A percentile compares a stretch with the other conserved stretches of the same genome.
phyloP scores from a whole-genome alignment of 2,329 filamentous ascomycete species.

The Clonostachys chloroleuca region DNA sequence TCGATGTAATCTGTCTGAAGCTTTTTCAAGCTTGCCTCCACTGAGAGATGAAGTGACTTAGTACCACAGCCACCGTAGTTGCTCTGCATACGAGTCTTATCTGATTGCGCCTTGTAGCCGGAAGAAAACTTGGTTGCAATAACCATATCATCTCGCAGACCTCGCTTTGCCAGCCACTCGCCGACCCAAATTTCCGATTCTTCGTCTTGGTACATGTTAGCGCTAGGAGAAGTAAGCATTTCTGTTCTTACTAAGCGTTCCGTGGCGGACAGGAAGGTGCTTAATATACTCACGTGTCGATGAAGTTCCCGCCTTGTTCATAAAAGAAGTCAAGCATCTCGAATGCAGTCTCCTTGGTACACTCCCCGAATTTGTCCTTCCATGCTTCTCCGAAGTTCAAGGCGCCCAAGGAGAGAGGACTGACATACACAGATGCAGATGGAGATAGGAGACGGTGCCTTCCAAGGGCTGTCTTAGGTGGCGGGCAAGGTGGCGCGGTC shows the following conservation, averaged over 20 bases:
- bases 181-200: slow-evolving; percentile 48
- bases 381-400: slow-evolving; percentile 23
- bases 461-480: slow-evolving; percentile 8
- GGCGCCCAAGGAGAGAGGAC: slow-evolving; percentile 14
- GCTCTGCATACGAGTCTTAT: slow-evolving; percentile 4
- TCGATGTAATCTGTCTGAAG: slow-evolving; percentile 27
- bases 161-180: slow-evolving; percentile 39
- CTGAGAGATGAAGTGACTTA: slow-evolving; percentile 27
- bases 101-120: slow-evolving; percentile 19
- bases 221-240: neutral
- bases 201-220: slow-evolving; percentile 43
- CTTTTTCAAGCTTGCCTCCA: slow-evolving; percentile 33
- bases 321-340: slow-evolving; percentile 52
- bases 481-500: neutral
- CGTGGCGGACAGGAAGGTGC: neutral
- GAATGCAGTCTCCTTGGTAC: slow-evolving; percentile 42
- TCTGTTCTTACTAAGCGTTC: neutral
- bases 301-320: slow-evolving; percentile 54
- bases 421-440: slow-evolving; percentile 12
- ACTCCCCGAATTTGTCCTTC: slow-evolving; percentile 7
- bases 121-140: slow-evolving; percentile 43
- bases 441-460: slow-evolving; percentile 13
- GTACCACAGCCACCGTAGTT: slow-evolving; percentile 33
- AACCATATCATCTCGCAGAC: slow-evolving; percentile 40
- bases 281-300: slow-evolving; percentile 39